Evolutionary conservation across 176 grass and related monocot genomes (phyloP).

Genomic region (Avena sativa): DNA sequence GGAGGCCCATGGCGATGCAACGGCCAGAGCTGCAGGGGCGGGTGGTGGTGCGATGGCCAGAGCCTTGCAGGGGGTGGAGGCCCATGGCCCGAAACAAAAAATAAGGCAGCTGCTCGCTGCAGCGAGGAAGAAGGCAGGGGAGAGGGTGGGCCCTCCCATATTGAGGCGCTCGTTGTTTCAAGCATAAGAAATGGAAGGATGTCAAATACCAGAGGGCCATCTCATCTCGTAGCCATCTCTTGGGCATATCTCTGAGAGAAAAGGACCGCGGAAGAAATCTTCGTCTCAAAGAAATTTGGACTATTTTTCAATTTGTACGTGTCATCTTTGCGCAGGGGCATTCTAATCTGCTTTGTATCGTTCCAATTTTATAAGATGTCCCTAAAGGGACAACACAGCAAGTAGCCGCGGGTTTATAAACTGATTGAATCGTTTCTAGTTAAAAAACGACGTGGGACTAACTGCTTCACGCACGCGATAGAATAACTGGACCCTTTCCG

Average conservation of each 20-base stretch:
- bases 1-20: too few species aligned
- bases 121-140: too few species aligned
- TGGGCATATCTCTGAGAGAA: not conserved
- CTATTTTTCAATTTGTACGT: not conserved
- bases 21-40: too few species aligned
- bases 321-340: not conserved
- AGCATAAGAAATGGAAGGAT: too few species aligned
- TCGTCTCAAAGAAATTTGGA: not conserved
- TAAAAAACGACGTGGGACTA: not conserved
- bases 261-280: not conserved
- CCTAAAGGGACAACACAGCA: not conserved
- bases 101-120: too few species aligned
- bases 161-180: too few species aligned
- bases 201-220: too few species aligned
- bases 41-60: too few species aligned
- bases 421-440: not conserved
- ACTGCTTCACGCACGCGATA: not conserved
- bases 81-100: too few species aligned
- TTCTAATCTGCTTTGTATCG: not conserved
- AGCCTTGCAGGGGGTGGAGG: too few species aligned
- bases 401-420: not conserved
- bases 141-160: too few species aligned
- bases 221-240: too few species aligned
- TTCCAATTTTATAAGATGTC: not conserved
- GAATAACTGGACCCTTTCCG: not conserved